Percentiles rank a stretch among this genome's conserved stretches.
Evolutionary conservation across 805 yeast genomes (phyloP).

Genomic region (Komagataella pseudopastoris): DNA sequence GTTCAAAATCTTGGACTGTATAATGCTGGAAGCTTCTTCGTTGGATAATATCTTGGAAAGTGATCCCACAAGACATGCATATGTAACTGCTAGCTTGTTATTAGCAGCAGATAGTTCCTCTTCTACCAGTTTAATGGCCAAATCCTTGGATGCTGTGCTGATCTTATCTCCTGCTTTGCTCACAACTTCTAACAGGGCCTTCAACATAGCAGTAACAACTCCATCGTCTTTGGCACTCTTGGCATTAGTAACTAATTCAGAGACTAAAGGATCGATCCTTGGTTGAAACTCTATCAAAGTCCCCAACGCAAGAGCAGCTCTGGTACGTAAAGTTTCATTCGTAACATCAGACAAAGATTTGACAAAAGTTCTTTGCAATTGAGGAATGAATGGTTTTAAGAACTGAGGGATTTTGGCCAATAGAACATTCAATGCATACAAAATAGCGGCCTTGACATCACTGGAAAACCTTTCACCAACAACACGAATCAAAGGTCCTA

Average conservation of each 20-base stretch:
- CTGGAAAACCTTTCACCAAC: slow-evolving; percentile 90
- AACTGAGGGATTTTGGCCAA: slow-evolving; percentile 79
- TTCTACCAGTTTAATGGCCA: slow-evolving; percentile 62
- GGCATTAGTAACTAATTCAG: slow-evolving; percentile 71
- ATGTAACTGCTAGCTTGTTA: slow-evolving; percentile 57
- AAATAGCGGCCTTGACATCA: slow-evolving; percentile 89
- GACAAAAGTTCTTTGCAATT: slow-evolving; percentile 92
- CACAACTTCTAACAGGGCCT: slow-evolving; percentile 75
- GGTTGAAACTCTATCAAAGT: slow-evolving; percentile 82
- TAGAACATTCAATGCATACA: slow-evolving; percentile 68
- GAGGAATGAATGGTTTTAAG: slow-evolving; percentile 92
- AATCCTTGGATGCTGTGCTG: slow-evolving; percentile 56
- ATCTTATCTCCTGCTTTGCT: slow-evolving; percentile 65
- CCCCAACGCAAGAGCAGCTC: slow-evolving; percentile 87
- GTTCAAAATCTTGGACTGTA: slow-evolving; percentile 43
- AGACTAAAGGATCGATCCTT: slow-evolving; percentile 82
- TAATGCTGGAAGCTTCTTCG: slow-evolving; percentile 50
- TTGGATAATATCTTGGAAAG: slow-evolving; percentile 50
- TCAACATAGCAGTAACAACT: slow-evolving; percentile 74
- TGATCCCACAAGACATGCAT: slow-evolving; percentile 70
- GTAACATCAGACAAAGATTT: slow-evolving; percentile 73
- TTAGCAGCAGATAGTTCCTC: slow-evolving; percentile 37
- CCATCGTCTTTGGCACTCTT: slow-evolving; percentile 51
- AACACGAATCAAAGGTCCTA: slow-evolving; percentile 96
- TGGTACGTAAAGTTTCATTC: slow-evolving; percentile 57